Base-by-base conservation (phyloP, 306 rosid species). In the Begonia loranthoides region DNA sequence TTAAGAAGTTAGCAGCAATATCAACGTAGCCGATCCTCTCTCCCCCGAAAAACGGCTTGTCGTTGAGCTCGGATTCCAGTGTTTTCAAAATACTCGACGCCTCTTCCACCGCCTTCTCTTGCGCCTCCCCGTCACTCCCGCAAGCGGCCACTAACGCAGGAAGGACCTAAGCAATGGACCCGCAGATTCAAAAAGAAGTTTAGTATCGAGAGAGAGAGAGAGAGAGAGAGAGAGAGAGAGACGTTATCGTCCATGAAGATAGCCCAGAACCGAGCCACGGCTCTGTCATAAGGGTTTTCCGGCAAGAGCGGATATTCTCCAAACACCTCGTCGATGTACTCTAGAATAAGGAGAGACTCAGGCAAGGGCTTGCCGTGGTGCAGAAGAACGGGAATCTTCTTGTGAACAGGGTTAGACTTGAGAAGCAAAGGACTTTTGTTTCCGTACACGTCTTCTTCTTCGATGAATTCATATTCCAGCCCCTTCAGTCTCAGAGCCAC, bases 241-340 rank as follows among this genome's bases (percentile, higher is more conserved):
- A 81, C 90, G 82, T 76, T 78, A 10, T 76, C 95, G 14, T 84
- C 82, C 0, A 81, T 11, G 69, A 81, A 70, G 34, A 53, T 79
- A 12, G 82, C 61, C 93, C 86, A 86, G 41, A 86, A 86, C n/a
- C 83, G 80, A 9, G 86, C 77, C 1, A 17, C 10, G 50, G 95
- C 77, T 66, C 64, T 72, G 9, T 64, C 58, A 13, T 39, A 60
- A 15, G 83, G 80, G 9, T 77, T 54, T 13, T 13, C 1, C 3
- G 94, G 84, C 59, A 82, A 67, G 41, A 82, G 41, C 34, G 80
- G 61, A 17, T 57, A 15, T 10, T 41, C 11, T 21, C 61, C 68
- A 46, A 6, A 9, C 40, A 9, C 49, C 10, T 63, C 51, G 2
- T 63, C 61, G 15, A 63, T 63, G 50, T 63, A 63, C 9, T 63